Evolutionary conservation across 2,329 filamentous ascomycete species (phyloP).

Genomic region (Dothidotthia symphoricarpi): DNA sequence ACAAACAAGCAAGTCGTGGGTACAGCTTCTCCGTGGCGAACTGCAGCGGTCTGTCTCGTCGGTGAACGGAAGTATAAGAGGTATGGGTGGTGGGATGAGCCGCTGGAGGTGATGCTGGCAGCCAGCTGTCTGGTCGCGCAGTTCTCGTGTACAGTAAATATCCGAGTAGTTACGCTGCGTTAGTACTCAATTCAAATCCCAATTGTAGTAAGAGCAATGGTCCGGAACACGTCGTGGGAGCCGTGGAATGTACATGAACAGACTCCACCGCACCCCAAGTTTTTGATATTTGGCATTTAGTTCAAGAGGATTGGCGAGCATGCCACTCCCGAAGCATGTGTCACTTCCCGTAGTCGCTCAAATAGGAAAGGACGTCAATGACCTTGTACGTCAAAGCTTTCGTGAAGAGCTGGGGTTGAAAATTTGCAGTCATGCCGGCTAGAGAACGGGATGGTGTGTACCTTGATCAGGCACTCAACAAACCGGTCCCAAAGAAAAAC

Average conservation of each 20-base stretch:
- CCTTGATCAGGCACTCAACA: constrained; percentile 11
- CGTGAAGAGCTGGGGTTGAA: constrained; percentile 6
- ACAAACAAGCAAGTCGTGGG: not conserved
- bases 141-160: too few relatives aligned
- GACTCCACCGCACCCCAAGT: too few relatives aligned
- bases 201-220: too few relatives aligned
- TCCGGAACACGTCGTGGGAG: too few relatives aligned
- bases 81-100: constrained; percentile 5
- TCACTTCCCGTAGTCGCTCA: constrained; percentile 15
- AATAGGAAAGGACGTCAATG: constrained; percentile 9
- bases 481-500: constrained; percentile 2
- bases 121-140: too few relatives aligned
- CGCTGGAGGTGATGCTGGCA: not conserved
- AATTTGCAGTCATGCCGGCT: constrained; percentile 9
- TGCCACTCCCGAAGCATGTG: constrained; percentile 21
- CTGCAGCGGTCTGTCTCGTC: constrained; percentile 3
- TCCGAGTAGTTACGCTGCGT: too few relatives aligned
- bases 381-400: constrained; percentile 6
- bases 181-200: too few relatives aligned
- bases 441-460: constrained; percentile 4
- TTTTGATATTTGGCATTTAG: too few relatives aligned
- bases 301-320: constrained; percentile 3
- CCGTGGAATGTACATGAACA: too few relatives aligned
- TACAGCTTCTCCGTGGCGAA: constrained; percentile 11
- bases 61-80: too few relatives aligned